Percentiles rank a stretch among this genome's conserved stretches.
These are phyloP conservation scores for Ananas comosus DNA, from an alignment of 176 grass and related monocot genomes.

Conservation along the genomic window DNA sequence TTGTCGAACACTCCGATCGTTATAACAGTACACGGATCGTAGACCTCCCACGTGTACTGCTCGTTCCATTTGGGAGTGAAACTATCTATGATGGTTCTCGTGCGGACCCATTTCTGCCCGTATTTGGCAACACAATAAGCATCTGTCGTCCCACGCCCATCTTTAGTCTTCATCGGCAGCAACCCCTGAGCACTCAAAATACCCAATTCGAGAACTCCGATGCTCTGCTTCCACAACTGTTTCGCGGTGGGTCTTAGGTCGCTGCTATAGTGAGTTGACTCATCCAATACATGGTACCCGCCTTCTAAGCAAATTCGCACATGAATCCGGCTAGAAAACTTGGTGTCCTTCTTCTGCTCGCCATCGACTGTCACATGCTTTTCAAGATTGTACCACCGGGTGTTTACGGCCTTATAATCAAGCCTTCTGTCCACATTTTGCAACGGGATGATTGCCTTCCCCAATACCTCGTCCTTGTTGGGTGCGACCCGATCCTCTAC, in stretches of 20 bases:
- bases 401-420: slow-evolving; percentile 34
- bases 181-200: slow-evolving; percentile 50
- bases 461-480: slow-evolving; percentile 52
- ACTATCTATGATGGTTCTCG: slow-evolving; percentile 45
- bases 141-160: slow-evolving; percentile 46
- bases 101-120: slow-evolving; percentile 61
- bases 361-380: slow-evolving; percentile 40
- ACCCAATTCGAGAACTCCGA: slow-evolving; percentile 56
- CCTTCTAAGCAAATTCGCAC: slow-evolving; percentile 52
- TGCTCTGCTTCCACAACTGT: slow-evolving; percentile 49
- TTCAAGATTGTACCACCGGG: slow-evolving; percentile 48
- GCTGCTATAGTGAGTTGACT: slow-evolving; percentile 5
- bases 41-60: slow-evolving; percentile 71
- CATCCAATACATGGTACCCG: slow-evolving; percentile 15
- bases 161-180: slow-evolving; percentile 55
- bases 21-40: slow-evolving; percentile 56
- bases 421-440: slow-evolving; percentile 41
- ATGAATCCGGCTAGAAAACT: slow-evolving; percentile 62
- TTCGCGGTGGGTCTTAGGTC: slow-evolving; percentile 27
- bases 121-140: slow-evolving; percentile 68
- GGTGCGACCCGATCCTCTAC: slow-evolving; percentile 39
- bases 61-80: slow-evolving; percentile 60
- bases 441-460: slow-evolving; percentile 34
- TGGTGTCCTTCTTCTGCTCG: slow-evolving; percentile 47
- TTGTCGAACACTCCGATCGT: slow-evolving; percentile 61